Percentiles rank a stretch among this genome's conserved stretches.
These are phyloP conservation scores for Suhomyces wounanorum DNA, from an alignment of 1,139 yeast genomes.

Conservation along the genomic window DNA sequence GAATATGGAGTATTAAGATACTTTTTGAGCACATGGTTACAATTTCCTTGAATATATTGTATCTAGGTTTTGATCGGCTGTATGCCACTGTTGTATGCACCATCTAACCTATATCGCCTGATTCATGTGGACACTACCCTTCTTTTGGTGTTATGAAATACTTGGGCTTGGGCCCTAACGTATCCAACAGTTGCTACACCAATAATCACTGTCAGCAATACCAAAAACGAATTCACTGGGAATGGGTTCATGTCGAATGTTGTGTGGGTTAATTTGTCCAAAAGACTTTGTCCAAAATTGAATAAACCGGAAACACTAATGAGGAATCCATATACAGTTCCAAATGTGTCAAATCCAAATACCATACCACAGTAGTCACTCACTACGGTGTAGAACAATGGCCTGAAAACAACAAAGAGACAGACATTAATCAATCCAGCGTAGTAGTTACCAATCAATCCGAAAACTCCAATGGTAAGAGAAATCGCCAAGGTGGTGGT, in stretches of 20 bases:
- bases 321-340: slow-evolving; percentile 49
- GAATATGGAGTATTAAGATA: too few species aligned
- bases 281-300: slow-evolving; percentile 39
- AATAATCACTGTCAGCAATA: slow-evolving; percentile 30
- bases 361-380: slow-evolving; percentile 51
- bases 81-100: too few species aligned
- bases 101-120: too few species aligned
- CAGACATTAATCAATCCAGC: slow-evolving; percentile 38
- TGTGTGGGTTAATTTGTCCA: slow-evolving; percentile 44
- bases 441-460: slow-evolving; percentile 33
- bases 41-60: too few species aligned
- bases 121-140: background rate
- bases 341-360: slow-evolving; percentile 51
- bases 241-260: slow-evolving; percentile 44
- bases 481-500: slow-evolving; percentile 33
- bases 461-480: slow-evolving; percentile 38
- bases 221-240: slow-evolving; percentile 39
- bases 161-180: slow-evolving; percentile 32
- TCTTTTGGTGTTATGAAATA: background rate
- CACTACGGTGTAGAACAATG: slow-evolving; percentile 47
- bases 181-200: slow-evolving; percentile 35
- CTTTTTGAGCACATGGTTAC: too few species aligned
- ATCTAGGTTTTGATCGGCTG: too few species aligned
- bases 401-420: slow-evolving; percentile 45
- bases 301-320: slow-evolving; percentile 44